A percentile compares a stretch with the other conserved stretches of the same genome.
Evolutionary conservation across 2,329 filamentous ascomycete genomes (phyloP).

Genomic region (Periconia sp.): DNA sequence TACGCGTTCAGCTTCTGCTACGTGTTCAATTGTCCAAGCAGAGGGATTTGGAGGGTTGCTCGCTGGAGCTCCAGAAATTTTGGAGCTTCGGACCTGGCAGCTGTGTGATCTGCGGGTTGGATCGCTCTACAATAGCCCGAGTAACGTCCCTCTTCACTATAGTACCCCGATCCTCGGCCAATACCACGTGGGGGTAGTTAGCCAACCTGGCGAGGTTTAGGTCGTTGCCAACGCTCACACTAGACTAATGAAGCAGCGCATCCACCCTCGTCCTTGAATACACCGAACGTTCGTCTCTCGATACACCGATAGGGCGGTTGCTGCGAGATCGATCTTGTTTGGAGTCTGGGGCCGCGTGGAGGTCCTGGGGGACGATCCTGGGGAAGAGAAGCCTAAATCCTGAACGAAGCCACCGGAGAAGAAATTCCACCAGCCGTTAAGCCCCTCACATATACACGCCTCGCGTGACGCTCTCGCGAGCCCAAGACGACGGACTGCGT

Average conservation of each 20-base stretch:
- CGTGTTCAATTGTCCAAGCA: too few species aligned
- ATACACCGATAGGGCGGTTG: background rate
- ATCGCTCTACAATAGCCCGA: conserved; percentile 9
- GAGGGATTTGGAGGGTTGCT: too few species aligned
- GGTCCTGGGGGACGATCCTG: background rate
- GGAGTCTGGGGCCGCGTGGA: background rate
- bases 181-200: background rate
- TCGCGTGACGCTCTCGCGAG: conserved; percentile 2
- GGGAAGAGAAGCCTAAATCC: background rate
- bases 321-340: background rate
- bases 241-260: background rate
- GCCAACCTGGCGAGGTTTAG: too few species aligned
- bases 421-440: conserved; percentile 13
- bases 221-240: too few species aligned
- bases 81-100: background rate
- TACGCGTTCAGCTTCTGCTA: too few species aligned
- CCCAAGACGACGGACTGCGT: background rate
- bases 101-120: background rate
- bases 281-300: conserved; percentile 3
- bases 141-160: background rate
- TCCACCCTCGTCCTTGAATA: background rate
- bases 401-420: conserved; percentile 8
- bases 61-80: background rate
- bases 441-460: background rate
- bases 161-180: background rate